Percentiles rank a stretch among this genome's conserved stretches.
Evolutionary conservation across 2,329 filamentous ascomycete genomes (phyloP).

Genomic region (Stemphylium vesicarium): DNA sequence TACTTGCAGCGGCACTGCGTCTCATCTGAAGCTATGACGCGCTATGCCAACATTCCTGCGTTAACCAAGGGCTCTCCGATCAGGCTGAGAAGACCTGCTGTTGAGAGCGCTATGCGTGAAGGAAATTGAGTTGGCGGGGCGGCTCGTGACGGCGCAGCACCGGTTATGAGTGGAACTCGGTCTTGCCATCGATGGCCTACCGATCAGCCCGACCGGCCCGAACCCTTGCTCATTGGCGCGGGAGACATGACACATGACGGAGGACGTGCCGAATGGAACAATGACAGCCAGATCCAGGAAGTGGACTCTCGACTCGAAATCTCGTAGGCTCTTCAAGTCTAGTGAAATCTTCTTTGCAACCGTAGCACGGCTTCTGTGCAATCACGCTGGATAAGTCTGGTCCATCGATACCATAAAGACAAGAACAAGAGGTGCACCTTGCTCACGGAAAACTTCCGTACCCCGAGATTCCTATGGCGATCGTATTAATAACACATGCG

Average conservation of each 20-base stretch:
- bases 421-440: too few species aligned
- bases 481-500: neutral
- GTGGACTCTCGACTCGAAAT: neutral
- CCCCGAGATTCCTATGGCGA: neutral
- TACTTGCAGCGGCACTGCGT: slow-evolving; percentile 6
- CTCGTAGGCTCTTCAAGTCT: neutral
- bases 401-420: too few species aligned
- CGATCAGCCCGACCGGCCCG: slow-evolving; percentile 4
- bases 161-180: too few species aligned
- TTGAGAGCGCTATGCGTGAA: neutral
- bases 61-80: slow-evolving; percentile 1
- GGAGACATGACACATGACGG: neutral
- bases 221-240: neutral
- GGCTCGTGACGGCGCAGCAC: slow-evolving; percentile 1
- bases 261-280: neutral
- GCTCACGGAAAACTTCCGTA: too few species aligned
- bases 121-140: neutral
- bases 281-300: too few species aligned
- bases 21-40: neutral
- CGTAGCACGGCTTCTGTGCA: too few species aligned
- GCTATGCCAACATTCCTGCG: neutral
- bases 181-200: slow-evolving; percentile 5
- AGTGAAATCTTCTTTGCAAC: neutral
- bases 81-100: neutral
- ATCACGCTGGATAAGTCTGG: too few species aligned